A percentile compares a stretch with the other conserved stretches of the same genome.
These are phyloP conservation scores for Salix dunnii DNA, from an alignment of 345 rosid species.

Conservation along the genomic window DNA sequence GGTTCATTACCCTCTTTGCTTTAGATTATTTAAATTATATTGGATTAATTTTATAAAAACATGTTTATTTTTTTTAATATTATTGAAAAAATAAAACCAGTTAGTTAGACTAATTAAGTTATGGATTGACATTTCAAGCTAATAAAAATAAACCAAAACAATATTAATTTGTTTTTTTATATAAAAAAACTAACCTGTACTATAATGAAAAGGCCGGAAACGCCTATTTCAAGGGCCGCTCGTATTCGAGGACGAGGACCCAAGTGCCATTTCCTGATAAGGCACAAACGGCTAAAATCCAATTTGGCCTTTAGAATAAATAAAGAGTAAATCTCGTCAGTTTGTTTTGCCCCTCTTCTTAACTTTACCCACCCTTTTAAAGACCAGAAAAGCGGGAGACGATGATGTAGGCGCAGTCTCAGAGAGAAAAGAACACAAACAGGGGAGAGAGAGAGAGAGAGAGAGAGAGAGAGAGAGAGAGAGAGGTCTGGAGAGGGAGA, in stretches of 20 bases:
- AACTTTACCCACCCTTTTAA: constrained; percentile 41
- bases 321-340: constrained; percentile 29
- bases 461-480: constrained; percentile 10
- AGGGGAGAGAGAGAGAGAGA: neutral
- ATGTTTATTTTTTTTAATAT: too few relatives aligned
- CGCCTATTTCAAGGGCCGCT: neutral
- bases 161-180: too few relatives aligned
- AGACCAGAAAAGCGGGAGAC: constrained; percentile 79
- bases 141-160: too few relatives aligned
- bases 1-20: too few relatives aligned
- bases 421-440: neutral
- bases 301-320: neutral
- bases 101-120: too few relatives aligned
- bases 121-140: too few relatives aligned
- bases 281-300: constrained; percentile 3
- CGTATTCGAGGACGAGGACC: constrained; percentile 6
- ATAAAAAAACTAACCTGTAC: too few relatives aligned
- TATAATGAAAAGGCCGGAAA: neutral
- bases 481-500: constrained; percentile 25
- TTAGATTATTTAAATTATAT: too few relatives aligned
- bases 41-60: too few relatives aligned
- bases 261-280: neutral
- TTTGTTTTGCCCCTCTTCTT: constrained; percentile 11
- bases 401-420: constrained; percentile 27
- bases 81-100: neutral